Base-by-base conservation (phyloP, 208 protist genomes). In the Trypanosoma cruzi region DNA sequence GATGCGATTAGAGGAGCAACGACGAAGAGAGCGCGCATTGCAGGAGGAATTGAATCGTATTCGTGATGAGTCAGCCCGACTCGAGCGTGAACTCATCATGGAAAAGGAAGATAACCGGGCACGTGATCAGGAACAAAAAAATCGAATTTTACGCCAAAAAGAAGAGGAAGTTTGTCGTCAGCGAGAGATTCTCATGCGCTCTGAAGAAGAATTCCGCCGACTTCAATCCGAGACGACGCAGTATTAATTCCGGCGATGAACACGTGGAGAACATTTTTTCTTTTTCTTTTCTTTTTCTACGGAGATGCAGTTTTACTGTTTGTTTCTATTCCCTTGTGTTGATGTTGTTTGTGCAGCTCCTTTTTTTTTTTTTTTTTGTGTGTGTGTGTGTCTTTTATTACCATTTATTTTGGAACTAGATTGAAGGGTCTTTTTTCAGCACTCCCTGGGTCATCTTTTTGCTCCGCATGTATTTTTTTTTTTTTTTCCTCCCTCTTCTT, bases 121-220 rank as follows among this genome's bases (percentile, higher is more conserved):
- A 1, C 75, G 77, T 14, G 73, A 61, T 18, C 72, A 68, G 4
- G 71, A 65, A 2, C 71, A 79, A 40, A 71, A 78, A 24, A 74
- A 71, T 28, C 44, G 42, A 14, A 16, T 62, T 1, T 44, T 92
- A 36, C 53, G 50, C 22, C 46, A 71, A 31, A 92, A 87, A 61
- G 86, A 92, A 48, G 71, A 79, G 22, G 75, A 85, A 49, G 80
- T 92, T 13, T 76, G 80, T 71, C 66, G 55, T 16, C 83, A 87
- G 48, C 80, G 86, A 2, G 79, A 85, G 59, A 57, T 55, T 0
- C 68, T 92, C 7, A 49, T 60, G 11, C 80, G 66, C 22, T 77
- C 79, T 0, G 83, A 92, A 68, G 72, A 68, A 13, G 82, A 87
- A 31, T 89, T 81, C 40, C 71, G 77, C 29, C 60, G 22, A 14